phyloP scores from a whole-genome alignment of 306 rosid species.

The Glycine tomentella region DNA sequence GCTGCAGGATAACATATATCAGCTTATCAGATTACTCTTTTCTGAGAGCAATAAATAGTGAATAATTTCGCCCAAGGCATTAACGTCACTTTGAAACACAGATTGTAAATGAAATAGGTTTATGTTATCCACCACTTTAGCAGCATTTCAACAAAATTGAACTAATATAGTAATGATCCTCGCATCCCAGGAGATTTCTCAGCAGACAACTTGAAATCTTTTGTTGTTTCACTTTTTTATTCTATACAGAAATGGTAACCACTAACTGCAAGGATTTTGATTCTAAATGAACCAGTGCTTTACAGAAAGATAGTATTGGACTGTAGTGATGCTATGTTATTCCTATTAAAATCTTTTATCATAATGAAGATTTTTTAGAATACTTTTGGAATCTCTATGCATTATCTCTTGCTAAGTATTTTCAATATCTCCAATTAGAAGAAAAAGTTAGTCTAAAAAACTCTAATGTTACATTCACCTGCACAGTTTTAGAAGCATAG shows the following conservation, averaged over 20 bases:
- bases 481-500: slow-evolving; percentile 25
- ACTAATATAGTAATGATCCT: neutral
- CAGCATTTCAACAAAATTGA: slow-evolving; percentile 17
- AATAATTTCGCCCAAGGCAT: slow-evolving; percentile 19
- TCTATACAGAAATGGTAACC: neutral
- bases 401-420: neutral
- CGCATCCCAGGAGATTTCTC: neutral
- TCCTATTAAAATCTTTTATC: slow-evolving; percentile 8
- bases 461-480: slow-evolving; percentile 10
- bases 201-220: slow-evolving; percentile 3
- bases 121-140: neutral
- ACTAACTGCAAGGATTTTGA: slow-evolving; percentile 13
- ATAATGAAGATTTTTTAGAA: neutral
- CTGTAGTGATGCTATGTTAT: neutral
- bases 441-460: slow-evolving; percentile 11
- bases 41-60: slow-evolving; percentile 11
- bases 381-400: slow-evolving; percentile 5
- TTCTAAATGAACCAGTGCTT: neutral
- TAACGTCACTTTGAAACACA: slow-evolving; percentile 5
- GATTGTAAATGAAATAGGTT: slow-evolving; percentile 2
- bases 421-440: slow-evolving; percentile 5
- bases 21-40: slow-evolving; percentile 8
- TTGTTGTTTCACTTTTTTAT: neutral
- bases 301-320: neutral
- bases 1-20: slow-evolving; percentile 55